A percentile compares a stretch with the other conserved stretches of the same genome.
phyloP scores from a whole-genome alignment of 257 asterid species.

The Solanum chiquidenum region DNA sequence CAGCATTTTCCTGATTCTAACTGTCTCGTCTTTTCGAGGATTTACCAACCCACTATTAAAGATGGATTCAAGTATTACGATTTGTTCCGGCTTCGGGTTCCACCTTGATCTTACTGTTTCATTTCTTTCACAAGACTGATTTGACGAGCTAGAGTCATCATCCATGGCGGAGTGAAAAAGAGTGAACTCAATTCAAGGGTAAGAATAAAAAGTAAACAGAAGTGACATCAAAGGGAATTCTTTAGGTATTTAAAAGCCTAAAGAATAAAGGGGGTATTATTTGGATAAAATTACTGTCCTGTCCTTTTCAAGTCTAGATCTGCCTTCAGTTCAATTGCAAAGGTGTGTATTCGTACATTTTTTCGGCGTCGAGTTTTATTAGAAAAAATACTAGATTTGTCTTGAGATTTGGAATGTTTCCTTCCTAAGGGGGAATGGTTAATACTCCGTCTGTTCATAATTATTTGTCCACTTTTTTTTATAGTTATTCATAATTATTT shows the following conservation, averaged over 20 bases:
- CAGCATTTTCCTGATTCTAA: background rate
- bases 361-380: background rate
- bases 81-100: conserved; percentile 3
- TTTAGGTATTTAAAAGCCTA: background rate
- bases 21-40: background rate
- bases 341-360: background rate
- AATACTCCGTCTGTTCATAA: too few relatives aligned
- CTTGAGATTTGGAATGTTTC: background rate
- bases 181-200: background rate
- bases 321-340: background rate
- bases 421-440: background rate
- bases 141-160: background rate
- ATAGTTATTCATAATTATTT: too few relatives aligned
- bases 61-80: background rate
- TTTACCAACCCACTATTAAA: background rate
- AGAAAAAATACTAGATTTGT: background rate
- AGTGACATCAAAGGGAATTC: background rate
- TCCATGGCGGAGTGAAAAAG: background rate
- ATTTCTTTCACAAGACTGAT: background rate
- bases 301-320: background rate
- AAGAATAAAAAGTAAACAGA: background rate
- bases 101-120: background rate
- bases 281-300: background rate
- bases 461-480: too few relatives aligned
- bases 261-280: background rate